These are phyloP conservation scores for Trichosporon sp. DNA, from an alignment of 1,284 basidiomycete species.

Conservation along the genomic window DNA sequence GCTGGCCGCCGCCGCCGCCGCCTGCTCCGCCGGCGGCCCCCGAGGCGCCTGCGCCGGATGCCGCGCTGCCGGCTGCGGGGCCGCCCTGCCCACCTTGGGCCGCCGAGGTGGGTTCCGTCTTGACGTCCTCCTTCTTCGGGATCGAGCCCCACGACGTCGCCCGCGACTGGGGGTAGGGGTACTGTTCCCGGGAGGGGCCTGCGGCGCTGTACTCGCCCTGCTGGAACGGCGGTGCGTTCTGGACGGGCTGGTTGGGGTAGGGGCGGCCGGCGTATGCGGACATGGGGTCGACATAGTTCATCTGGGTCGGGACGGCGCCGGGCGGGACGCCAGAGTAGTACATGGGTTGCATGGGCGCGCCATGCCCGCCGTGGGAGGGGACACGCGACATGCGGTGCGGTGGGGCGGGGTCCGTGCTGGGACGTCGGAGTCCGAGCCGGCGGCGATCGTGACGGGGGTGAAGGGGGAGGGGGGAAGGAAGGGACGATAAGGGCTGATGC, in stretches of 20 bases:
- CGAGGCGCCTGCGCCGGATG: neutral
- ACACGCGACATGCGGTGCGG: conserved; percentile 16
- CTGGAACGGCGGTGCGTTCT: neutral
- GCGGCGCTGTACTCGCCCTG: conserved; percentile 17
- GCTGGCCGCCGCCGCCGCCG: conserved; percentile 11
- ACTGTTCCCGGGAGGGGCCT: conserved; percentile 18
- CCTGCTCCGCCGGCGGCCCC: neutral
- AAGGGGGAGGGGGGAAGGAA: neutral
- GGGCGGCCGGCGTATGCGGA: conserved; percentile 10
- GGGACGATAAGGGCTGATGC: neutral
- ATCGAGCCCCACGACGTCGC: conserved; percentile 3
- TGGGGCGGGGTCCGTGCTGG: neutral
- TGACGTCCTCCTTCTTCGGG: conserved; percentile 4
- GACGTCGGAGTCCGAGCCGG: neutral
- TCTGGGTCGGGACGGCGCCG: conserved; percentile 5
- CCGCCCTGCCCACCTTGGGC: neutral
- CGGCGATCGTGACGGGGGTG: neutral
- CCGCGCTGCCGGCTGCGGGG: neutral
- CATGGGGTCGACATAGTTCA: conserved; percentile 14
- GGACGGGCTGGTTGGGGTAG: conserved; percentile 3
- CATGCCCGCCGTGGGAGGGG: conserved; percentile 15
- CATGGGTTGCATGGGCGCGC: conserved; percentile 14
- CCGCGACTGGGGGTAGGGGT: conserved; percentile 5
- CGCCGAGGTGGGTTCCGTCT: neutral
- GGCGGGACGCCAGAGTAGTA: conserved; percentile 14